These are phyloP conservation scores for Eucalyptus tenuipes DNA, from an alignment of 345 rosid genomes.

Conservation along the genomic window DNA sequence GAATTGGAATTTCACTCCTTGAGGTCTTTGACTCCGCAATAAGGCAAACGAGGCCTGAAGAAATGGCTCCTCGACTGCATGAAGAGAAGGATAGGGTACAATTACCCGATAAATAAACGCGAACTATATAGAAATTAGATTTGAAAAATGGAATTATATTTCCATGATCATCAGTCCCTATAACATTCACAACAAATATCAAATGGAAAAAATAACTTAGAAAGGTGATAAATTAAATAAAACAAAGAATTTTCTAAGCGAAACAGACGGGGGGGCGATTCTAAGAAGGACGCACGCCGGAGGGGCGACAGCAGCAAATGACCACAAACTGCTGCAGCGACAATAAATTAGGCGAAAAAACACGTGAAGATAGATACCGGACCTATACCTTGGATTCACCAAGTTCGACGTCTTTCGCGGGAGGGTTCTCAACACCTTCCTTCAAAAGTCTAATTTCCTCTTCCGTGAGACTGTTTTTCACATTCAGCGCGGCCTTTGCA, in stretches of 20 bases:
- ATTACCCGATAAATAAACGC: not conserved
- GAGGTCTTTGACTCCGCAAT: not conserved
- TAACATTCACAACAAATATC: not conserved
- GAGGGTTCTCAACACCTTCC: constrained; percentile 47
- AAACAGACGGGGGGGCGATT: not conserved
- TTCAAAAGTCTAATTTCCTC: constrained; percentile 74
- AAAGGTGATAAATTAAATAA: not conserved
- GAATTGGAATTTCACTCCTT: not conserved
- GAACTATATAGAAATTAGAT: not conserved
- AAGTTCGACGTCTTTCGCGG: constrained; percentile 38
- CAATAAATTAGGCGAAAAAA: not conserved
- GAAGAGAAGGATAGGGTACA: not conserved
- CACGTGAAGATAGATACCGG: not conserved
- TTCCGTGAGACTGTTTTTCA: constrained; percentile 66
- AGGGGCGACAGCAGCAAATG: not conserved
- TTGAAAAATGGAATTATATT: not conserved
- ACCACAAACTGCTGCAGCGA: not conserved
- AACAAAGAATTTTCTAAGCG: not conserved
- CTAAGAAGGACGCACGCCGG: not conserved
- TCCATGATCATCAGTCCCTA: not conserved
- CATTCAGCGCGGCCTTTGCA: not conserved
- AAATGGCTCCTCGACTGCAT: not conserved
- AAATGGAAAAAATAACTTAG: not conserved
- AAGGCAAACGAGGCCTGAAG: not conserved
- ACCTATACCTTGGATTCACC: not conserved